Evolutionary conservation across 2,329 filamentous ascomycete species (phyloP).

Genomic region (Coniochaeta sp.): DNA sequence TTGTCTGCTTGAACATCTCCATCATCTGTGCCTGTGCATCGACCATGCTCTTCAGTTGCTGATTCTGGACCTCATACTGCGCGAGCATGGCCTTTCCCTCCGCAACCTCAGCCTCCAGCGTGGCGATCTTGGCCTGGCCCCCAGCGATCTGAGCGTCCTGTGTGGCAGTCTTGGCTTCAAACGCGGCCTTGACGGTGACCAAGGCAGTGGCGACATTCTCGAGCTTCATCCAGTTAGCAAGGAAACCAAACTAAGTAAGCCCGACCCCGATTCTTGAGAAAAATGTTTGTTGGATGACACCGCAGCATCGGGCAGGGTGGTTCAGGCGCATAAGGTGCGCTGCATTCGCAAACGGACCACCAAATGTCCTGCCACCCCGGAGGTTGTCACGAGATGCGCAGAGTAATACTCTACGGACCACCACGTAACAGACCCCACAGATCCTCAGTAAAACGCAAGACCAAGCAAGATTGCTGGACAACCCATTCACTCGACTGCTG

Average conservation of each 20-base stretch:
- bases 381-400: not conserved
- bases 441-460: not conserved
- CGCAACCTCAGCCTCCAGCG: no score
- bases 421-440: not conserved
- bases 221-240: not conserved
- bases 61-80: no score
- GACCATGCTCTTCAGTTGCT: no score
- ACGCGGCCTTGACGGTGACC: not conserved
- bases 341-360: not conserved
- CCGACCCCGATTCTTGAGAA: not conserved
- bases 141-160: no score
- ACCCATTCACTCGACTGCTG: not conserved
- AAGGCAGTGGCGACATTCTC: not conserved
- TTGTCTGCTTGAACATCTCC: no score
- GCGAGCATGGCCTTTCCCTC: no score
- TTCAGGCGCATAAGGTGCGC: not conserved
- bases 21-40: no score
- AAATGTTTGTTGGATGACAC: not conserved
- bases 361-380: not conserved
- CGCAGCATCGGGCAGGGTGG: not conserved
- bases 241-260: not conserved
- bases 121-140: no score
- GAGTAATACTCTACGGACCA: not conserved
- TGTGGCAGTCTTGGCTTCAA: no score
- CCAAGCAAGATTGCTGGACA: not conserved